A percentile compares a stretch with the other conserved stretches of the same genome.
Evolutionary conservation across 2,329 filamentous ascomycete species (phyloP).

Genomic region (Grosmannia penicillata): DNA sequence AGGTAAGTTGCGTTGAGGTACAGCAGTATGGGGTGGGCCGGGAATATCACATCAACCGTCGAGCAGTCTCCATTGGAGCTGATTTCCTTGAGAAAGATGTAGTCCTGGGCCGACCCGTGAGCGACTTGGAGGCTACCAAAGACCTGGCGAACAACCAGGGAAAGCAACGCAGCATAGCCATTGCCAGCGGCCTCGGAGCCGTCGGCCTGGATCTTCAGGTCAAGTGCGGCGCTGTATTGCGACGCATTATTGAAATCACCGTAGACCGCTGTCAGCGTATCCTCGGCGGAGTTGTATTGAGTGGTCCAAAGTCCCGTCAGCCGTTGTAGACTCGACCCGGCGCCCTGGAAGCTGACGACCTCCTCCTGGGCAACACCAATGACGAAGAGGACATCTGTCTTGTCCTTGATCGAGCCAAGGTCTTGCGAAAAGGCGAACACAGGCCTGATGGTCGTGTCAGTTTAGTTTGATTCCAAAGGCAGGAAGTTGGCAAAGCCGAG

Average conservation of each 20-base stretch:
- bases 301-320: constrained; percentile 60
- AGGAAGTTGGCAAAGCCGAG: too few relatives aligned
- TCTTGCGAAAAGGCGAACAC: constrained; percentile 66
- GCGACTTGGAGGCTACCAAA: constrained; percentile 65
- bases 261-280: constrained; percentile 60
- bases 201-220: constrained; percentile 51
- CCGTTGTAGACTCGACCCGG: constrained; percentile 44
- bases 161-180: constrained; percentile 62
- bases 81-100: constrained; percentile 81
- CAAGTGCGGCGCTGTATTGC: constrained; percentile 46
- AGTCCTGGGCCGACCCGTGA: constrained; percentile 50
- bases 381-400: constrained; percentile 47
- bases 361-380: constrained; percentile 64
- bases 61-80: constrained; percentile 77
- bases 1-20: constrained; percentile 71
- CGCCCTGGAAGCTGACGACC: constrained; percentile 61
- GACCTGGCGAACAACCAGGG: constrained; percentile 66
- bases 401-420: constrained; percentile 29
- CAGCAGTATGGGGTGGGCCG: constrained; percentile 67
- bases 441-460: constrained; percentile 33
- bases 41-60: constrained; percentile 78
- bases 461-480: not conserved
- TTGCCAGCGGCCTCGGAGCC: constrained; percentile 52
- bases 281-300: constrained; percentile 48
- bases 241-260: constrained; percentile 51